Base-by-base conservation (phyloP, 1,284 basidiomycete genomes). In the Flammula alnicola region DNA sequence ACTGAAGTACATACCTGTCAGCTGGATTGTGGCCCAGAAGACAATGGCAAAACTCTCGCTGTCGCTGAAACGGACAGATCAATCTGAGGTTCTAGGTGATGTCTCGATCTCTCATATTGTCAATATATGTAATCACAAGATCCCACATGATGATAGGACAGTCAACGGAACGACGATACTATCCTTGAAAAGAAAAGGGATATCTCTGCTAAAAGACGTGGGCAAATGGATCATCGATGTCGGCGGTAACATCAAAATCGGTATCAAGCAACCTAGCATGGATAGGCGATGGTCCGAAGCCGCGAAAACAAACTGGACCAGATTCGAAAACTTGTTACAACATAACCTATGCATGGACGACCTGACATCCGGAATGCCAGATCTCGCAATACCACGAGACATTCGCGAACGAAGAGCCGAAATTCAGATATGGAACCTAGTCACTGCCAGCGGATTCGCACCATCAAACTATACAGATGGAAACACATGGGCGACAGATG, bases 401-500 rank as follows among this genome's bases (percentile, higher is more conserved):
- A 20, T 38, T 25, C 44, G 35, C 8, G 16, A 46, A 36, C 33
- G 16, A 36, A 7, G 14, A 16, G 51, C 51, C 3, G 31, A 48
- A 40, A 0, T 6, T 3, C 8, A 37, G 6, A 44, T 52, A 8
- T 20, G 20, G 5, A 33, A 8, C 4, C 32, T 51, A 2, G 37
- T 44, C 23, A 30, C 30, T 8, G 14, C 26, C 6, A 30, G 20
- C 25, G n/a, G 9, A 5, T 31, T 44, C 17, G 4, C 7, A 0
- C 29, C 32, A 29, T 55, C 49, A 1, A n/a, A 33, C 26, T 12
- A 16, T 5, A 44, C 48, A 2, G 40, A 51, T 17, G 29, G 35
- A 17, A 20, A 36, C 1, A 42, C 42, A 5, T 58, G 59, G 60
- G 62, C 44, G 8, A 52, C 60, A 0, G 59, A 62, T 43, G 57